A percentile compares a stretch with the other conserved stretches of the same genome.
Conservation (phyloP, 495 filamentous ascomycete genomes). For the Sporormia fimetaria region DNA sequence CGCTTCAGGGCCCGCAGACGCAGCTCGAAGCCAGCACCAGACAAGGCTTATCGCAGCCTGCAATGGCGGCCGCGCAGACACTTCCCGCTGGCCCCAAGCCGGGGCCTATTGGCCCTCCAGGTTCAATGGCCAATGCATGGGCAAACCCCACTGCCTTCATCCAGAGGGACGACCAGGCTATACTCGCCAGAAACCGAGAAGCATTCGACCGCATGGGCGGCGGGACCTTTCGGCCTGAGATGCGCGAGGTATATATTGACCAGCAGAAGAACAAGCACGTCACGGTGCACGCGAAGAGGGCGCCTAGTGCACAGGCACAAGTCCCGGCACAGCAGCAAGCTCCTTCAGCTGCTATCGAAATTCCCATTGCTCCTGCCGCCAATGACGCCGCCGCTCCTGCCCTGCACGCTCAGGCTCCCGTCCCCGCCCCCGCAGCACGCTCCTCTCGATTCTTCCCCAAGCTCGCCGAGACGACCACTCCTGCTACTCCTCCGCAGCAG, state of each 20-base stretch:
- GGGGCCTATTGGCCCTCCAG: conserved; percentile 29
- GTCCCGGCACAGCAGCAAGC: background rate
- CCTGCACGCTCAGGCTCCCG: conserved; percentile 3
- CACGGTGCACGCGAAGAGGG: conserved; percentile 6
- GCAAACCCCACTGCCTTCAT: conserved; percentile 11
- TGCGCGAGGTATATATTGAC: conserved; percentile 14
- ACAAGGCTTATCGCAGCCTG: conserved; percentile 11
- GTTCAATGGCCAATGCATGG: conserved; percentile 18
- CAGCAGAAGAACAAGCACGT: conserved; percentile 9
- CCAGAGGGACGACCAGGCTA: conserved; percentile 9
- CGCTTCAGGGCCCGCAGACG: conserved; percentile 4
- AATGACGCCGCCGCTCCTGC: conserved; percentile 3
- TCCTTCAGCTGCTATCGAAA: conserved; percentile 2
- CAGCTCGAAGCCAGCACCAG: conserved; percentile 7
- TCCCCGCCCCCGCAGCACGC: conserved; percentile 8
- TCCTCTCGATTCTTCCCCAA: conserved; percentile 24
- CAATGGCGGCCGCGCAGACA: conserved; percentile 15
- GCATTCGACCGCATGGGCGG: conserved; percentile 10
- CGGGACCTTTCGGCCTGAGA: conserved; percentile 13
- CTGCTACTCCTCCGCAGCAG: background rate
- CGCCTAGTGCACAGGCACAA: conserved; percentile 1
- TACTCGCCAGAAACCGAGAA: conserved; percentile 6
- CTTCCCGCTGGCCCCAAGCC: conserved; percentile 16
- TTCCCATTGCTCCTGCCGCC: conserved; percentile 2
- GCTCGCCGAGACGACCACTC: conserved; percentile 1